Evolutionary conservation across 2,329 filamentous ascomycete species (phyloP).

Genomic region (Cylindrodendrum hubeiense): DNA sequence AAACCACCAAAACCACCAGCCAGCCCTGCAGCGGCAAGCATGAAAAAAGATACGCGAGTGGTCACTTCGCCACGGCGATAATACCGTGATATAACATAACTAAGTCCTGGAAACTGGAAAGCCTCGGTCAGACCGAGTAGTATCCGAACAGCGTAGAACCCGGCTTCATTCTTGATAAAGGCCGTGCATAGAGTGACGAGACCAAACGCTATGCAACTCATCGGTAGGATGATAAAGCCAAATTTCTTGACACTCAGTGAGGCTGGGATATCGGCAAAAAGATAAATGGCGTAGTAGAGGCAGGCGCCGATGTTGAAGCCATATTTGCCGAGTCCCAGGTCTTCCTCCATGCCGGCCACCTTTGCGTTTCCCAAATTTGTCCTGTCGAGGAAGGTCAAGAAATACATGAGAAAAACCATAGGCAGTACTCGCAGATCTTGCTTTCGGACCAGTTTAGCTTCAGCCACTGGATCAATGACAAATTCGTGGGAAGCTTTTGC

Average conservation of each 20-base stretch:
- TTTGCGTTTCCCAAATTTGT: too few species aligned
- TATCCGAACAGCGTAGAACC: constrained; percentile 60
- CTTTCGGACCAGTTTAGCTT: too few species aligned
- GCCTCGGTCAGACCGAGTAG: constrained; percentile 68
- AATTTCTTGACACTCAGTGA: constrained; percentile 66
- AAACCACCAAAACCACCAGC: constrained; percentile 70
- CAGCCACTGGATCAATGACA: too few species aligned
- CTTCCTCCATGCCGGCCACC: constrained; percentile 57
- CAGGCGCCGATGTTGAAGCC: constrained; percentile 70
- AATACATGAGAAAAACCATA: too few species aligned
- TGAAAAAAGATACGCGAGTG: constrained; percentile 67
- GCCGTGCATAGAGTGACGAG: constrained; percentile 66
- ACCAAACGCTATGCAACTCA: constrained; percentile 62
- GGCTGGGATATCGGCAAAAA: constrained; percentile 68
- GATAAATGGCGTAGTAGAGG: constrained; percentile 70
- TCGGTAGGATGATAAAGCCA: constrained; percentile 59
- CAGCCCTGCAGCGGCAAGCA: constrained; percentile 64
- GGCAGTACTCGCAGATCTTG: too few species aligned
- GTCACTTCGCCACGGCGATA: constrained; percentile 69
- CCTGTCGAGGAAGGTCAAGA: too few species aligned
- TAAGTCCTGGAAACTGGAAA: constrained; percentile 69
- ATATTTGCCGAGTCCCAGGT: constrained; percentile 57
- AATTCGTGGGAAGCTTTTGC: too few species aligned
- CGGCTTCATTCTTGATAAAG: constrained; percentile 62
- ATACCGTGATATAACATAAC: constrained; percentile 68